A percentile compares a stretch with the other conserved stretches of the same genome.
Conservation (phyloP, 768 basidiomycete genomes). For the Clavaria fumosa region DNA sequence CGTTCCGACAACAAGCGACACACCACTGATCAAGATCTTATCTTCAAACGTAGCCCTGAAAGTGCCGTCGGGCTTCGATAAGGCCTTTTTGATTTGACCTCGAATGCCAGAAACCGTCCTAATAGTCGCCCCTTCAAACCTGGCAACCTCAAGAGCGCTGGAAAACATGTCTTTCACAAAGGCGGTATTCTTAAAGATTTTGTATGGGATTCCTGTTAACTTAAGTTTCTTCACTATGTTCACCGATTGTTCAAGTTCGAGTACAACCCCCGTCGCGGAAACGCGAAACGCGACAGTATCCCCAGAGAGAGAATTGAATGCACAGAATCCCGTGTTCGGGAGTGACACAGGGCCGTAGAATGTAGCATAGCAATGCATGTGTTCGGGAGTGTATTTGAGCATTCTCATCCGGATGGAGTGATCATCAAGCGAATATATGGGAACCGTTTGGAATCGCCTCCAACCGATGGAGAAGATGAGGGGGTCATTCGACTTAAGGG, state of each 20-base stretch:
- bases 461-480: constrained; percentile 95
- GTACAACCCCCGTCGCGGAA: constrained; percentile 85
- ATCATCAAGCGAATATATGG: constrained; percentile 94
- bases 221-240: constrained; percentile 99
- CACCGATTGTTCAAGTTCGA: constrained; percentile 82
- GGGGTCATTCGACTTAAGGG: constrained; percentile 94
- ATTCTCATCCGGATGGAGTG: constrained; percentile 97
- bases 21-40: constrained; percentile 91
- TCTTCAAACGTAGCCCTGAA: constrained; percentile 98
- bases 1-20: constrained; percentile 17
- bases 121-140: constrained; percentile 97
- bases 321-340: constrained; percentile 94
- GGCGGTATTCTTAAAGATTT: constrained; percentile 98
- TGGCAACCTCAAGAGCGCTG: constrained; percentile 86
- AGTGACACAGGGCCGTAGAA: constrained; percentile 89
- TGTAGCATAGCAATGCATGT: constrained; percentile 98
- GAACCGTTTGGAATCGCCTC: constrained; percentile 89
- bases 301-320: constrained; percentile 74
- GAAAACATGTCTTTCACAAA: constrained; percentile 98
- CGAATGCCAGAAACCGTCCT: constrained; percentile 90
- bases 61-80: constrained; percentile 88
- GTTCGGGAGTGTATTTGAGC: constrained; percentile 99
- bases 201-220: constrained; percentile 87
- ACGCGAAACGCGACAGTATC: constrained; percentile 69
- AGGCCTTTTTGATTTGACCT: constrained; percentile 92